phyloP scores from a whole-genome alignment of 306 rosid species.

The Pterocarpus santalinus region DNA sequence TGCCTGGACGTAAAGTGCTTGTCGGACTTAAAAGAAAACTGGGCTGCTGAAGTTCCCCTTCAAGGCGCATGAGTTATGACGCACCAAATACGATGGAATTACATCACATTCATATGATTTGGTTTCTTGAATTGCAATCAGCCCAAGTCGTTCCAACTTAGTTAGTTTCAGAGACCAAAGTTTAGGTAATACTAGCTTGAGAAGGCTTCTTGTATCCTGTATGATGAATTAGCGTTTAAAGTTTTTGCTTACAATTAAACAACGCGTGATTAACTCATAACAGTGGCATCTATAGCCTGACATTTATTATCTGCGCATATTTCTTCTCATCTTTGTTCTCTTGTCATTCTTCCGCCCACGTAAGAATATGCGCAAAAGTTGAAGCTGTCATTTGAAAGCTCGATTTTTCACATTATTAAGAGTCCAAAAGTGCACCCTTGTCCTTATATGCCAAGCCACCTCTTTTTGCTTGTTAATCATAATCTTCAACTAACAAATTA shows the following conservation, averaged over 20 bases:
- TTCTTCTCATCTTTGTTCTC: background rate
- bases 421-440: slow-evolving; percentile 50
- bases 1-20: background rate
- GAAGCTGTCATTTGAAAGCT: slow-evolving; percentile 22
- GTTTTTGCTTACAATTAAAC: too few species aligned
- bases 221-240: too few species aligned
- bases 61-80: background rate
- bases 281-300: background rate
- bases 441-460: slow-evolving; percentile 39
- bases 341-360: background rate
- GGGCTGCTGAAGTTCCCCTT: background rate
- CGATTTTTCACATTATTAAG: slow-evolving; percentile 5
- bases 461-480: slow-evolving; percentile 14
- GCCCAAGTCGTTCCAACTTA: background rate
- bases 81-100: slow-evolving; percentile 20
- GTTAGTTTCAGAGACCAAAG: background rate
- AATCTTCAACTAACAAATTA: background rate
- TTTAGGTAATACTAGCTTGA: too few species aligned
- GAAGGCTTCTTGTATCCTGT: too few species aligned
- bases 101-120: background rate
- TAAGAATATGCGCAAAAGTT: background rate
- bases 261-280: background rate
- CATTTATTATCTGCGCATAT: background rate
- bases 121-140: background rate
- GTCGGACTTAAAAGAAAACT: slow-evolving; percentile 7